phyloP scores from a whole-genome alignment of 805 yeast species.

The Starmera amethionina region DNA sequence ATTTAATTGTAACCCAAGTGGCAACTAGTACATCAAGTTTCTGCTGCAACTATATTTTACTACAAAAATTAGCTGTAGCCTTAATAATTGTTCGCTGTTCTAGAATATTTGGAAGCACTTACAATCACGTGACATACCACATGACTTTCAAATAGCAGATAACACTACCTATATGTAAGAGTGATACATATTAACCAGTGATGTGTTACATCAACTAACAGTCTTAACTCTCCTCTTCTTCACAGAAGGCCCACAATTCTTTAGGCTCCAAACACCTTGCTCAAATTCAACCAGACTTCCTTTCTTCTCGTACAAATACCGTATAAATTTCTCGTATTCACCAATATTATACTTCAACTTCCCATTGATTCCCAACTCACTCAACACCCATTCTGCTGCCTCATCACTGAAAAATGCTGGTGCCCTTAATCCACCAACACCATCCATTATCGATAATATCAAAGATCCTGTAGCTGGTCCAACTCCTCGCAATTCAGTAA shows the following conservation, averaged over 20 bases:
- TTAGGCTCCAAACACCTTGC: slow-evolving; percentile 15
- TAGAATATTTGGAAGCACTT: too few relatives aligned
- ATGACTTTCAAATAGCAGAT: too few relatives aligned
- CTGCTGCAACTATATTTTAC: too few relatives aligned
- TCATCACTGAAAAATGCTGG: slow-evolving; percentile 21
- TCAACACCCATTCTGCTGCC: slow-evolving; percentile 11
- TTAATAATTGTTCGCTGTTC: too few relatives aligned
- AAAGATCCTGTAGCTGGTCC: slow-evolving; percentile 21
- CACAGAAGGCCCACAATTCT: slow-evolving; percentile 1
- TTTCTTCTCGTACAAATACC: slow-evolving; percentile 7
- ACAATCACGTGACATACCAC: too few relatives aligned
- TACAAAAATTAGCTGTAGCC: too few relatives aligned
- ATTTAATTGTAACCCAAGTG: too few relatives aligned
- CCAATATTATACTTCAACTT: slow-evolving; percentile 14
- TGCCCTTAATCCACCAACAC: slow-evolving; percentile 6
- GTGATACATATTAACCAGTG: too few relatives aligned
- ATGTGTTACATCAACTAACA: too few relatives aligned
- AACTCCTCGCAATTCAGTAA: slow-evolving; percentile 14
- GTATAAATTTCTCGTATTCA: slow-evolving; percentile 11
- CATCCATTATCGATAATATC: slow-evolving; percentile 9
- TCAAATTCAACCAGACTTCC: slow-evolving; percentile 7
- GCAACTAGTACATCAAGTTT: too few relatives aligned
- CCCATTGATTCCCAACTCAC: neutral
- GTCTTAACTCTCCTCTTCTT: too few relatives aligned
- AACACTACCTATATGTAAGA: too few relatives aligned